These are phyloP conservation scores for Ophiostoma himal-ulmi DNA, from an alignment of 2,329 filamentous ascomycete species.

Conservation along the genomic window DNA sequence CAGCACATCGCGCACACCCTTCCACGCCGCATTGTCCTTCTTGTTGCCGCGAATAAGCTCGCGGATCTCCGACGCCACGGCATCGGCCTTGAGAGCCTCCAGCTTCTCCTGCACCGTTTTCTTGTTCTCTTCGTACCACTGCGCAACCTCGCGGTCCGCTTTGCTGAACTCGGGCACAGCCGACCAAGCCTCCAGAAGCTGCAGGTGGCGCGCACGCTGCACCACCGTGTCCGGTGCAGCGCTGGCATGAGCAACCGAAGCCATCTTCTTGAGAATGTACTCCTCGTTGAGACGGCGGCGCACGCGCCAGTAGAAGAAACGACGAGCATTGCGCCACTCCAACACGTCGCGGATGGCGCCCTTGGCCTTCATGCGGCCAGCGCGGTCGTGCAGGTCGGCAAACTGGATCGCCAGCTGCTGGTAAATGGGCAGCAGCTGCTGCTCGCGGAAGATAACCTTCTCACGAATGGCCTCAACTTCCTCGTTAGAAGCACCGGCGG, in stretches of 20 bases:
- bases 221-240: slow-evolving; percentile 18
- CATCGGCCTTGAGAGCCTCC: slow-evolving; percentile 71
- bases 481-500: slow-evolving; percentile 64
- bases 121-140: slow-evolving; percentile 95
- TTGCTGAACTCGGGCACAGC: slow-evolving; percentile 68
- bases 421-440: slow-evolving; percentile 86
- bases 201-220: slow-evolving; percentile 62
- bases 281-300: slow-evolving; percentile 96
- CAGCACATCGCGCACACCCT: slow-evolving; percentile 79
- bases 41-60: slow-evolving; percentile 64
- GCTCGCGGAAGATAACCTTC: slow-evolving; percentile 79
- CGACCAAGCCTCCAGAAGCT: slow-evolving; percentile 76
- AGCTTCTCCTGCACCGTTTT: slow-evolving; percentile 78
- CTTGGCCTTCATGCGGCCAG: slow-evolving; percentile 98
- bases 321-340: slow-evolving; percentile 79
- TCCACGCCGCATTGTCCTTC: slow-evolving; percentile 68
- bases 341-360: slow-evolving; percentile 79
- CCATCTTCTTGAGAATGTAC: slow-evolving; percentile 89
- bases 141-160: slow-evolving; percentile 75
- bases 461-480: slow-evolving; percentile 72
- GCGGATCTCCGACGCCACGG: slow-evolving; percentile 56
- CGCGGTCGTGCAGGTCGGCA: slow-evolving; percentile 92
- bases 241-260: slow-evolving; percentile 39
- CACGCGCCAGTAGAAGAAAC: slow-evolving; percentile 99
- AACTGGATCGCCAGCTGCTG: slow-evolving; percentile 94